A percentile compares a stretch with the other conserved stretches of the same genome.
Evolutionary conservation across 441 rosid genomes (phyloP).

Genomic region (Flueggea neowawraea): DNA sequence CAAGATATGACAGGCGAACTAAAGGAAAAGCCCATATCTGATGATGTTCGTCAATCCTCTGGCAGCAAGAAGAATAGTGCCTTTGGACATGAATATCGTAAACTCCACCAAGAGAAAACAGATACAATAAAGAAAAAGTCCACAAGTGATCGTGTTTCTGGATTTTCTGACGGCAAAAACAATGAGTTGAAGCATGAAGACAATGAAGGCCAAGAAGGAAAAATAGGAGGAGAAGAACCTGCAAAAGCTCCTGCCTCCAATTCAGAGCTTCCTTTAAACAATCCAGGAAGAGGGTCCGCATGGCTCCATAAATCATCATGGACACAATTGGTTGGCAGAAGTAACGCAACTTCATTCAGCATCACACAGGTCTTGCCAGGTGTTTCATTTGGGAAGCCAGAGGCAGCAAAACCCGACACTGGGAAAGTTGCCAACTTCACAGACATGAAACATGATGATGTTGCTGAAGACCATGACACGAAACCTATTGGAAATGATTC

Average conservation of each 20-base stretch:
- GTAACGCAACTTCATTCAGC: conserved; percentile 47
- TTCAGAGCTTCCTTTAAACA: conserved; percentile 20
- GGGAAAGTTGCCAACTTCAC: conserved; percentile 13
- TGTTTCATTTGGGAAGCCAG: conserved; percentile 26
- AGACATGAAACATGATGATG: conserved; percentile 20
- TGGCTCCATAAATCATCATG: conserved; percentile 86
- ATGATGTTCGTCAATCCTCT: conserved; percentile 12
- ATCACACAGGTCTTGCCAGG: conserved; percentile 58
- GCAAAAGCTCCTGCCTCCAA: conserved; percentile 22
- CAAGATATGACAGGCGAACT: neutral
- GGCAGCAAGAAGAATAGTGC: conserved; percentile 15
- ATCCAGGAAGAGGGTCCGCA: conserved; percentile 54
- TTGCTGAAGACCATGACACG: conserved; percentile 10
- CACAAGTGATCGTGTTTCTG: neutral
- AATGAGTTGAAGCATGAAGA: conserved; percentile 19
- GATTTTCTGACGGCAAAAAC: conserved; percentile 10
- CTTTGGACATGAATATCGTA: neutral
- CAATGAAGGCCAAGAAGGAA: conserved; percentile 14
- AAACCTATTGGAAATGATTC: conserved; percentile 13
- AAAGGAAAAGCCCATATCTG: neutral
- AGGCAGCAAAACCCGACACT: conserved; percentile 8
- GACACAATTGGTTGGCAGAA: conserved; percentile 66
- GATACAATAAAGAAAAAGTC: conserved; percentile 15
- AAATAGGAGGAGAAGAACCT: conserved; percentile 16
- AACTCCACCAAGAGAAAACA: too few species aligned